Percentiles rank a stretch among this genome's conserved stretches.
Conservation (phyloP, 495 filamentous ascomycete genomes). For the Entonaema liquescens region DNA sequence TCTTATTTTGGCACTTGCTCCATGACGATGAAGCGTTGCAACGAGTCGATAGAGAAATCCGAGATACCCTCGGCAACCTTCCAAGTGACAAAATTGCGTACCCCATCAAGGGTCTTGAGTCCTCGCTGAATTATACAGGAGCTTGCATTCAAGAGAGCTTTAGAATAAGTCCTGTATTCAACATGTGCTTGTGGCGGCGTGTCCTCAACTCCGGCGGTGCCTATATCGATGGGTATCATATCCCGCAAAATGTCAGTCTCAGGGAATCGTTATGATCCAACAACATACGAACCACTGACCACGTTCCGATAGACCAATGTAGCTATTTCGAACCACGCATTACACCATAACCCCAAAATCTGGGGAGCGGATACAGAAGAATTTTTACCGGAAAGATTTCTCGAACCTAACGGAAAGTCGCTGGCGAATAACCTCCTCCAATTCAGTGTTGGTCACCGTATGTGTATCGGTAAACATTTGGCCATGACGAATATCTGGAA, state of each 20-base stretch:
- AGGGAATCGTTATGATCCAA: background rate
- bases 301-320: background rate
- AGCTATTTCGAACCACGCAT: background rate
- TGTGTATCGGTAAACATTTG: background rate
- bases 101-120: background rate
- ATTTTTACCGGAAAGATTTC: background rate
- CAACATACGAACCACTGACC: background rate
- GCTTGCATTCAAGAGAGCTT: background rate
- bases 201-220: background rate
- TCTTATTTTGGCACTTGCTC: background rate
- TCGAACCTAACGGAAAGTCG: background rate
- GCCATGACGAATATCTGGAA: constrained; percentile 8
- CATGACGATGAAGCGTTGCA: background rate
- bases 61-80: background rate
- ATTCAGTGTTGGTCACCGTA: background rate
- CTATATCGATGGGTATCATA: background rate
- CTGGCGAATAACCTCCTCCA: background rate
- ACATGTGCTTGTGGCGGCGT: background rate
- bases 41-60: background rate
- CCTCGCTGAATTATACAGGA: background rate
- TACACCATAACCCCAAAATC: constrained; percentile 4
- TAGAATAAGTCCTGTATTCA: background rate
- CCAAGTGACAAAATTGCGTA: background rate
- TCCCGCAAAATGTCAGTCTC: background rate
- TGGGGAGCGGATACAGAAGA: background rate